Conservation (phyloP, 495 filamentous ascomycete species). For the Diplogelasinospora grovesii region DNA sequence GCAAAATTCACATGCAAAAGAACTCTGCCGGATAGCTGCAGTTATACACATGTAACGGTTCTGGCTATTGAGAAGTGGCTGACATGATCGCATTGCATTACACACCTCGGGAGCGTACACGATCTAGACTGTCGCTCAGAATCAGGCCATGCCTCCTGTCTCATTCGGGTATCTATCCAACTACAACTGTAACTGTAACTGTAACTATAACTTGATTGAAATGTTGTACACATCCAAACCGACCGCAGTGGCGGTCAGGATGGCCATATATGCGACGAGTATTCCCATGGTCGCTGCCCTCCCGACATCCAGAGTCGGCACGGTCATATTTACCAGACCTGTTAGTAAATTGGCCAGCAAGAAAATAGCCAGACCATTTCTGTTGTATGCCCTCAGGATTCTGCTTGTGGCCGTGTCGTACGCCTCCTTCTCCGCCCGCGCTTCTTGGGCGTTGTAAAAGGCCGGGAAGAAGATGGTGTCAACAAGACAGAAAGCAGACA, state of each 20-base stretch:
- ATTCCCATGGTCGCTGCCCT: constrained; percentile 61
- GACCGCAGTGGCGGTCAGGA: constrained; percentile 62
- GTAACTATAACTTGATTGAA: constrained; percentile 61
- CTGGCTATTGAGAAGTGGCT: too few relatives aligned
- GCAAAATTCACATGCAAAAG: too few relatives aligned
- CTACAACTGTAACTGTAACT: too few relatives aligned
- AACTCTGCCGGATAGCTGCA: too few relatives aligned
- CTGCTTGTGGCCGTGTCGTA: constrained; percentile 64
- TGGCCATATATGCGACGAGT: constrained; percentile 61
- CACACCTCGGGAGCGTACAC: too few relatives aligned
- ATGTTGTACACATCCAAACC: constrained; percentile 64
- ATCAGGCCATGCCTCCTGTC: too few relatives aligned
- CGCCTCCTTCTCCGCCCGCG: constrained; percentile 48
- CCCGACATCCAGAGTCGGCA: constrained; percentile 69
- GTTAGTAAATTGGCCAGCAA: constrained; percentile 84
- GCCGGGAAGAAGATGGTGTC: constrained; percentile 72
- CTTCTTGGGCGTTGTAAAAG: constrained; percentile 49
- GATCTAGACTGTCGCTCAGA: too few relatives aligned
- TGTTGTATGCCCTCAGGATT: constrained; percentile 76
- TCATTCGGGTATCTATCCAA: too few relatives aligned
- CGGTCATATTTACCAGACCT: constrained; percentile 76
- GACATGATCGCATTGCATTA: too few relatives aligned
- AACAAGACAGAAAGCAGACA: constrained; percentile 68
- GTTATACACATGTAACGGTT: too few relatives aligned
- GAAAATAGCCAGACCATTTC: constrained; percentile 82